phyloP scores from a whole-genome alignment of 441 rosid genomes.

The Euphorbia neoarborescens region DNA sequence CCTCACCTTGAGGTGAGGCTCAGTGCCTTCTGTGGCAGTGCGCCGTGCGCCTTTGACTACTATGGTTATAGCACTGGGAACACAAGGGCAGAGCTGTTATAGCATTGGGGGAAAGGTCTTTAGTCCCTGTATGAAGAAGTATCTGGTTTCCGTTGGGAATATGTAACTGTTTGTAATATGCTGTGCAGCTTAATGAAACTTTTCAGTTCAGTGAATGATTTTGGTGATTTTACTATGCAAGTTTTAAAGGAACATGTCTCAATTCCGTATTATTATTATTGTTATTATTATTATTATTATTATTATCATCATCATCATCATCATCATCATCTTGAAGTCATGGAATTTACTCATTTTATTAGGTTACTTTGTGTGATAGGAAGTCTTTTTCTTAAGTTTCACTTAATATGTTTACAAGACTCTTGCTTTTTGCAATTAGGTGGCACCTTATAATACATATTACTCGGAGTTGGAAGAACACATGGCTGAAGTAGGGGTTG shows the following conservation, averaged over 20 bases:
- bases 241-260: not conserved
- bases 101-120: no score
- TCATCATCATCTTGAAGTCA: no score
- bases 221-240: not conserved
- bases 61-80: no score
- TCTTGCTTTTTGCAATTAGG: conserved; percentile 36
- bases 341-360: not conserved
- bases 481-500: conserved; percentile 77
- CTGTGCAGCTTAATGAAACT: not conserved
- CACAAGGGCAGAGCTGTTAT: no score
- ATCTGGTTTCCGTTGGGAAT: not conserved
- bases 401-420: not conserved
- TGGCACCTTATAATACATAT: conserved; percentile 93
- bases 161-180: not conserved
- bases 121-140: no score
- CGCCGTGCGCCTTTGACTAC: no score
- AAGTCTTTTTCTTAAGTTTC: not conserved
- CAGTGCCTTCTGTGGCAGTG: no score
- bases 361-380: not conserved
- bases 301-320: no score
- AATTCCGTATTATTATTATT: not conserved
- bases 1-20: no score
- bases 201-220: not conserved
- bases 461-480: conserved; percentile 89
- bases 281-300: not conserved